A percentile compares a stretch with the other conserved stretches of the same genome.
Evolutionary conservation across 768 basidiomycete species (phyloP).

Genomic region (Rickenella mellea): DNA sequence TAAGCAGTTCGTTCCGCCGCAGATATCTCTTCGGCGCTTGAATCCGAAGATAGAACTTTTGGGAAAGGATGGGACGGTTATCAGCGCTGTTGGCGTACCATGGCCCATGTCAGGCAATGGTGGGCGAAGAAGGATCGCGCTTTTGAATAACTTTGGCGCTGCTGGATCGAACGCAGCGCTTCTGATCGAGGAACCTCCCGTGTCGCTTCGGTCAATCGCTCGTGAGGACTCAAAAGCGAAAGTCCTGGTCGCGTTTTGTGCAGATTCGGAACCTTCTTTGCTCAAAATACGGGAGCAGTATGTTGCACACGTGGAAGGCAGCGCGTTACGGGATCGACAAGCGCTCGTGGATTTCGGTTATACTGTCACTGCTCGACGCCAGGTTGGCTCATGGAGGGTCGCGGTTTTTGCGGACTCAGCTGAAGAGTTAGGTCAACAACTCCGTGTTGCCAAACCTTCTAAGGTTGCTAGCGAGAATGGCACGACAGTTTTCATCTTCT

Average conservation of each 20-base stretch:
- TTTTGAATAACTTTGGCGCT: conserved; percentile 72
- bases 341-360: conserved; percentile 49
- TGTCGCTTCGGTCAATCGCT: background rate
- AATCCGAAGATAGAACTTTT: conserved; percentile 49
- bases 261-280: conserved; percentile 40
- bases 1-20: conserved; percentile 44
- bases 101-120: conserved; percentile 17
- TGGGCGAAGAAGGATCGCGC: conserved; percentile 33
- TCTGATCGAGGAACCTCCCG: conserved; percentile 42
- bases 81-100: conserved; percentile 19
- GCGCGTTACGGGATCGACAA: too few species aligned
- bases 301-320: conserved; percentile 12
- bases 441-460: conserved; percentile 22
- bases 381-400: conserved; percentile 43
- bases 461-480: conserved; percentile 17
- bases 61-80: conserved; percentile 36
- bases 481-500: conserved; percentile 49
- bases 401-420: conserved; percentile 34
- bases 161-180: conserved; percentile 61
- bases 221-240: background rate
- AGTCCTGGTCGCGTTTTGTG: conserved; percentile 31
- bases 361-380: conserved; percentile 57
- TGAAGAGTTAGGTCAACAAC: conserved; percentile 36
- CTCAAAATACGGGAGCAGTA: conserved; percentile 38
- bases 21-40: conserved; percentile 45